A percentile compares a stretch with the other conserved stretches of the same genome.
phyloP scores from a whole-genome alignment of 192 early-diverging fungal genomes.

The Phlyctochytrium bullatum region DNA sequence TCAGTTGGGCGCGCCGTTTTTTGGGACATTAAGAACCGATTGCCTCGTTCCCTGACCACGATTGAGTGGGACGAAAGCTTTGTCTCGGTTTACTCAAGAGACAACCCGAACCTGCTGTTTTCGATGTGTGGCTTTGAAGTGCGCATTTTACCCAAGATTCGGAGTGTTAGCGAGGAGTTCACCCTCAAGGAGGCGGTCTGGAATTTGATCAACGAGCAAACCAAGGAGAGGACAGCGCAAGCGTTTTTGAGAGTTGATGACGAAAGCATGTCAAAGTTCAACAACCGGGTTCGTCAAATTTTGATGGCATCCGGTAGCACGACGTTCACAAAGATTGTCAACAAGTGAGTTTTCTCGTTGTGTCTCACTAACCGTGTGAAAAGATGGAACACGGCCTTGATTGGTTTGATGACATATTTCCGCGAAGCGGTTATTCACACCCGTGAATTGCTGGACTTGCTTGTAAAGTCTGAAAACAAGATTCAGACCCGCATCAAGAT shows the following conservation, averaged over 20 bases:
- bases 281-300: conserved; percentile 96
- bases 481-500: conserved; percentile 99
- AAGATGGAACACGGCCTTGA: conserved; percentile 63
- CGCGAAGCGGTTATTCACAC: conserved; percentile 98
- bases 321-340: conserved; percentile 97
- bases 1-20: conserved; percentile 91
- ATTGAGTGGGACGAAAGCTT: conserved; percentile 98
- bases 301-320: conserved; percentile 97
- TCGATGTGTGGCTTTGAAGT: conserved; percentile 93
- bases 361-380: conserved; percentile 15
- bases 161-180: conserved; percentile 83
- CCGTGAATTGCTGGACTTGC: conserved; percentile 90
- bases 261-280: conserved; percentile 85
- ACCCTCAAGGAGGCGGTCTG: conserved; percentile 85
- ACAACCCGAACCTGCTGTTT: conserved; percentile 97
- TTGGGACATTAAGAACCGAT: conserved; percentile 98
- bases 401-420: conserved; percentile 97
- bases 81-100: conserved; percentile 93
- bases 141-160: conserved; percentile 90
- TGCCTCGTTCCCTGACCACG: conserved; percentile 94
- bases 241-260: conserved; percentile 97
- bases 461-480: conserved; percentile 98
- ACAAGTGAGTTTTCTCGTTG: conserved; percentile 82
- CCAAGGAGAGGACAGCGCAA: conserved; percentile 97
- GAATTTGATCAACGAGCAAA: conserved; percentile 95